These are phyloP conservation scores for Ophiorrhiza pumila DNA, from an alignment of 257 asterid species.

Conservation along the genomic window DNA sequence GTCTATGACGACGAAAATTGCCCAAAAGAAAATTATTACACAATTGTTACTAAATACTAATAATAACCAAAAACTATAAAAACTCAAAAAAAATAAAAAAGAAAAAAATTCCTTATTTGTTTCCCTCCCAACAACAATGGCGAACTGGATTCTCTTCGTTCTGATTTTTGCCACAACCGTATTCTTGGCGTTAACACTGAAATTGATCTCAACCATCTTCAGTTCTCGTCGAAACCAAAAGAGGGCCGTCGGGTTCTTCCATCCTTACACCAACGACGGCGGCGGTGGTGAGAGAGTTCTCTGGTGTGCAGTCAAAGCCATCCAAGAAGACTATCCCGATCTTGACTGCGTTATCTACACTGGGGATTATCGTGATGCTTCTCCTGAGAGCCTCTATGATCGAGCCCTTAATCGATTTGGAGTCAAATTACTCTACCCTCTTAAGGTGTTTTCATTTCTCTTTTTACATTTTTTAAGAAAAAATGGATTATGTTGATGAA, in stretches of 20 bases:
- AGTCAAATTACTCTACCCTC: conserved; percentile 56
- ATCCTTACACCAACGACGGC: conserved; percentile 92
- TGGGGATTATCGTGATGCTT: conserved; percentile 74
- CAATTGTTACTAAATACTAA: too few species aligned
- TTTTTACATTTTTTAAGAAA: conserved; percentile 5
- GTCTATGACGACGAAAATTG: too few species aligned
- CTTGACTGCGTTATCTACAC: conserved; percentile 78
- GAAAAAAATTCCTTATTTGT: too few species aligned
- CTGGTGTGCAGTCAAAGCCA: conserved; percentile 95
- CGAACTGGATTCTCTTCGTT: background rate
- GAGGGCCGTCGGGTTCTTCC: conserved; percentile 70
- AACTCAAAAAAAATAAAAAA: too few species aligned
- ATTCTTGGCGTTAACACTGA: conserved; percentile 7
- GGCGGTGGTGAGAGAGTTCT: conserved; percentile 99
- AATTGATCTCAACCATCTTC: conserved; percentile 20
- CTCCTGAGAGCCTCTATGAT: conserved; percentile 59
- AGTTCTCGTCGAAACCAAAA: conserved; percentile 41
- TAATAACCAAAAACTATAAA: too few species aligned
- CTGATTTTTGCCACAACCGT: conserved; percentile 4
- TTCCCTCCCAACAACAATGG: conserved; percentile 12
- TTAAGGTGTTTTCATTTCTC: conserved; percentile 41
- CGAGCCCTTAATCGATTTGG: conserved; percentile 87
- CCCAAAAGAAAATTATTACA: too few species aligned
- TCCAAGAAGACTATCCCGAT: conserved; percentile 75
- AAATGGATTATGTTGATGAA: background rate